These are phyloP conservation scores for Limtongia smithiae DNA, from an alignment of 805 yeast genomes.

Conservation along the genomic window DNA sequence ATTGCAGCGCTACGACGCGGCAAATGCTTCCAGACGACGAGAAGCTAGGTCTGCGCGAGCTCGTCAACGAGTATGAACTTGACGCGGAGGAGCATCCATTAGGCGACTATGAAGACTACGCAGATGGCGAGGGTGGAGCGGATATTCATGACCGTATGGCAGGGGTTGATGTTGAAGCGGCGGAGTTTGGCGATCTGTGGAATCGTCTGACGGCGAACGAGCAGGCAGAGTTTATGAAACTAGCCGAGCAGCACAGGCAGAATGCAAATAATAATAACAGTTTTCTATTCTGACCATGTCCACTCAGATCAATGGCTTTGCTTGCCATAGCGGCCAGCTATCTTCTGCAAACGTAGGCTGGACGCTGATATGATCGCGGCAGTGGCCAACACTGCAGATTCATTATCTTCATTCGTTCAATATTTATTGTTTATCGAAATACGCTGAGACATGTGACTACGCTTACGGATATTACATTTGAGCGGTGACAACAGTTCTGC, in stretches of 20 bases:
- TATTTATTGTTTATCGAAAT: too few relatives aligned
- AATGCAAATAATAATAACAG: background rate
- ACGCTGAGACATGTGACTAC: too few relatives aligned
- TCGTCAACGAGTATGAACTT: conserved; percentile 21
- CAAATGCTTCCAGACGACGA: conserved; percentile 4
- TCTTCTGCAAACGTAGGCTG: too few relatives aligned
- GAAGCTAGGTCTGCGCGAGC: conserved; percentile 12
- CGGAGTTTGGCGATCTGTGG: conserved; percentile 26
- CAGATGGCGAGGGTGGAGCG: background rate
- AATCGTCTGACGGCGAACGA: conserved; percentile 18
- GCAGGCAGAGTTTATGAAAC: conserved; percentile 25
- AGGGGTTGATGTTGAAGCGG: conserved; percentile 21
- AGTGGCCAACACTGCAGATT: too few relatives aligned
- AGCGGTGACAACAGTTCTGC: too few relatives aligned
- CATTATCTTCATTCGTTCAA: too few relatives aligned
- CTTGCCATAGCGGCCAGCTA: too few relatives aligned
- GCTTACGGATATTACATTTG: too few relatives aligned
- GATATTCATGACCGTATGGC: conserved; percentile 13
- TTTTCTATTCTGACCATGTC: too few relatives aligned
- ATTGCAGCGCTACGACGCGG: background rate
- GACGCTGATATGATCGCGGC: too few relatives aligned
- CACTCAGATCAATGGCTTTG: too few relatives aligned
- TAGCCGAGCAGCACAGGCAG: conserved; percentile 11
- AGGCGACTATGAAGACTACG: conserved; percentile 14
- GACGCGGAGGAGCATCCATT: conserved; percentile 22